These are phyloP conservation scores for Sequoia sempervirens DNA, from an alignment of 75 land plant species.

Conservation along the genomic window DNA sequence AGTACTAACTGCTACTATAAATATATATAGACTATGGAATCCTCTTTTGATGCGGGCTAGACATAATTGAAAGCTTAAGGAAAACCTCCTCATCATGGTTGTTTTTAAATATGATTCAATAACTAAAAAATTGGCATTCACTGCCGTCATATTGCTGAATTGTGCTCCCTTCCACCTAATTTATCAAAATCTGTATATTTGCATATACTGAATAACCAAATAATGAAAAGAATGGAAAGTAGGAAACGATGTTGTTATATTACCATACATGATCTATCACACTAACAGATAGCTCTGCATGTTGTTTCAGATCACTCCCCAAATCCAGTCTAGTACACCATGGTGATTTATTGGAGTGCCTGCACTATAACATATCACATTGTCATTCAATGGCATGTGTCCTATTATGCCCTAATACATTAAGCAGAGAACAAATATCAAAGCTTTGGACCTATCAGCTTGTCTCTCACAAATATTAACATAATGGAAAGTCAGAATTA, in stretches of 20 bases:
- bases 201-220: not conserved
- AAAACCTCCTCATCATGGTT: not conserved
- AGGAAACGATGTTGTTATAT: not conserved
- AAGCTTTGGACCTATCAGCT: not conserved
- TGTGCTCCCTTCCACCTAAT: not conserved
- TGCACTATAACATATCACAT: not conserved
- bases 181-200: not conserved
- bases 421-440: not conserved
- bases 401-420: not conserved
- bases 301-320: not conserved
- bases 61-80: not conserved
- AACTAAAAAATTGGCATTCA: not conserved
- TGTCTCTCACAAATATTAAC: not conserved
- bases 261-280: slow-evolving; percentile 2
- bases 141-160: not conserved
- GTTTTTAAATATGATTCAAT: not conserved
- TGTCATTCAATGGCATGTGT: not conserved
- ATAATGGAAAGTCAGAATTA: slow-evolving; percentile 1
- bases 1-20: not conserved
- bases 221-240: not conserved
- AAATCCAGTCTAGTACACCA: not conserved
- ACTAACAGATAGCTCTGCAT: not conserved
- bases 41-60: not conserved
- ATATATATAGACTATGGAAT: not conserved
- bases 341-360: slow-evolving; percentile 2